Base-by-base conservation (phyloP, 2,329 filamentous ascomycete species). In the Calonectria fujianensis region DNA sequence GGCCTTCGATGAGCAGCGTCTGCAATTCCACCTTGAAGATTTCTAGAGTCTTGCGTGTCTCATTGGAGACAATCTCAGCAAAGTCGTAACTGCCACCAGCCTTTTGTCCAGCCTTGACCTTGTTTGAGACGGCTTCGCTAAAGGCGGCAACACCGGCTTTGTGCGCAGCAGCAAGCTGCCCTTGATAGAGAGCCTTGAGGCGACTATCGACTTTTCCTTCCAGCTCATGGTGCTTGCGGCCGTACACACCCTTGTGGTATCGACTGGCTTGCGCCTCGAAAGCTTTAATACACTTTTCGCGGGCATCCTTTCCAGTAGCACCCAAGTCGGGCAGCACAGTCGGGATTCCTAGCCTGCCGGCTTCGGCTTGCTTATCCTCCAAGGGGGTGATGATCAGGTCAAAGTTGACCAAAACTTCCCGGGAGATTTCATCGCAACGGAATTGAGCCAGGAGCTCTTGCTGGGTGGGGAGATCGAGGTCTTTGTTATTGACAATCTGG, bases 401-500 rank as follows among this genome's bases (percentile, higher is more conserved):
- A 80, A 99, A 99, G 2, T 89, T 90, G 52, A 96, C 86, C 72
- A 98, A 89, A 16, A 98, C 97, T 83, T 98, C 96, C 76, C 96
- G 91, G 50, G 96, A 92, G 73, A 99, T 99, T 86, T 99, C 97
- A 84, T 99, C 97, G 85, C 97, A 99, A 78, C 97, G 93, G 88
- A 98, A 99, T 84, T 99, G 97, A 14, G 97, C 97, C 69, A 99
- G 90, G 59, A 99, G 90, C 84, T 99, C 97, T 86, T 99, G 97
- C 84, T 99, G 97, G 0, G 97, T 98, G 4, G 97, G 97, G 74
- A 99, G 86, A 85, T 99, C 97, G 70, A 99, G 89, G 82, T 99
- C 97, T 86, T 99, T 99, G 90, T 99, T 99, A 88, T 96, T 94
- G 80, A 98, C 96, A 83, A 99, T 99, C 86, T 98, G 96, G 82